phyloP scores from a whole-genome alignment of 345 rosid species.

The Arabidopsis suecica region DNA sequence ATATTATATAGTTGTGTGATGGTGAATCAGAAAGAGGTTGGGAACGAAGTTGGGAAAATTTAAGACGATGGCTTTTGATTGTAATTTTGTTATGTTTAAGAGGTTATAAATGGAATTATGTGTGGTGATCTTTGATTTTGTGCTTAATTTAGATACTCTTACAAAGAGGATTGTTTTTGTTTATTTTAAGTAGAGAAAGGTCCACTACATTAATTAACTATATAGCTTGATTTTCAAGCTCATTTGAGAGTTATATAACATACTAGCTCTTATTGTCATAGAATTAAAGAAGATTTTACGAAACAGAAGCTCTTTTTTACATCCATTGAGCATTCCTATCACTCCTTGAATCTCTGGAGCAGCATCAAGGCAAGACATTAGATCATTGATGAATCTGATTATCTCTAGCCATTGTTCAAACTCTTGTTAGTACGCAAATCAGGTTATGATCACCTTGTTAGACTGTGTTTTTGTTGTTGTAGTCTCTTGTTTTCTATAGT shows the following conservation, averaged over 20 bases:
- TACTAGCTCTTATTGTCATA: no score
- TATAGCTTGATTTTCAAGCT: slow-evolving; percentile 17
- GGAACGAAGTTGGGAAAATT: slow-evolving; percentile 43
- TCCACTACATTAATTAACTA: slow-evolving; percentile 30
- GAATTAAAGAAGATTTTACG: no score
- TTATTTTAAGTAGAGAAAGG: slow-evolving; percentile 5
- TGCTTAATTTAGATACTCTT: slow-evolving; percentile 11
- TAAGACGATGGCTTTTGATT: slow-evolving; percentile 38
- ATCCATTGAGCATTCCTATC: no score
- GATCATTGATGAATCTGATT: neutral
- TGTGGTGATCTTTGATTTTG: neutral
- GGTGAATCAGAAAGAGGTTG: slow-evolving; percentile 44
- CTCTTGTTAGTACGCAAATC: neutral
- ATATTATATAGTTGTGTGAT: slow-evolving; percentile 15
- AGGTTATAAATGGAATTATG: slow-evolving; percentile 8
- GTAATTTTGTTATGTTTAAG: slow-evolving; percentile 12
- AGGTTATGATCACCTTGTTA: neutral
- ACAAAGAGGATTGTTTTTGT: neutral
- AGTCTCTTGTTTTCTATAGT: neutral
- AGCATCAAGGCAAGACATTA: no score
- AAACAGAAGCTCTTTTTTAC: no score
- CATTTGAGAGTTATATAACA: neutral
- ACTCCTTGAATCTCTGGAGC: no score
- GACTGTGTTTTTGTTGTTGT: neutral
- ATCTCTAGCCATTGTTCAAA: neutral